These are phyloP conservation scores for Populus hybrid DNA, from an alignment of 441 rosid genomes.

Conservation along the genomic window DNA sequence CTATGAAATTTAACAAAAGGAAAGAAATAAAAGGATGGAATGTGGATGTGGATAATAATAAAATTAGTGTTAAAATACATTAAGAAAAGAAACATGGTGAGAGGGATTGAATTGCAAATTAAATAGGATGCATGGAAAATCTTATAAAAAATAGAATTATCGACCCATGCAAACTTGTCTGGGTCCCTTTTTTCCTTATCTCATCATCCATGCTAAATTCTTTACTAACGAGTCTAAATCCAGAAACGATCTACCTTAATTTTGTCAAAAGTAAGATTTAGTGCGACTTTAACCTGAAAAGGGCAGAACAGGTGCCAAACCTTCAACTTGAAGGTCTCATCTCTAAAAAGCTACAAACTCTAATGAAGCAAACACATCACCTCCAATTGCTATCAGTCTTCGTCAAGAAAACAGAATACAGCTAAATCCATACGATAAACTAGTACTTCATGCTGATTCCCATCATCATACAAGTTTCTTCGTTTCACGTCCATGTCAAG, in stretches of 20 bases:
- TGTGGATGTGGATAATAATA: too few species aligned
- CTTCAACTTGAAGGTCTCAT: too few species aligned
- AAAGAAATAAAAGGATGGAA: too few species aligned
- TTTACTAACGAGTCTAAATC: neutral
- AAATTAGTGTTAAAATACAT: too few species aligned
- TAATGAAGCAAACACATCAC: neutral
- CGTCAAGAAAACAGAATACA: neutral
- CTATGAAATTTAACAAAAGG: too few species aligned
- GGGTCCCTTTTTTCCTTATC: too few species aligned
- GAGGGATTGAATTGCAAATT: too few species aligned
- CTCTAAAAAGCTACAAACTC: neutral
- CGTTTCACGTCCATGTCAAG: constrained; percentile 12
- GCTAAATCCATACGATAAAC: neutral
- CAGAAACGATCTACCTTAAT: neutral
- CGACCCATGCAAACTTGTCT: neutral
- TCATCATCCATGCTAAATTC: too few species aligned
- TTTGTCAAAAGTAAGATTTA: neutral
- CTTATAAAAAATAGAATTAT: too few species aligned
- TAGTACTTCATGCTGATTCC: neutral
- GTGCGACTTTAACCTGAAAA: neutral
- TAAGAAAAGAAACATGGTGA: too few species aligned
- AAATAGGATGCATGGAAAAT: too few species aligned
- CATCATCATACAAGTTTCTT: neutral
- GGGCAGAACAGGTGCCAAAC: neutral
- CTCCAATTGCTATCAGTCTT: neutral